A percentile compares a stretch with the other conserved stretches of the same genome.
These are phyloP conservation scores for Sporisorium iseilematis-ciliati DNA, from an alignment of 1,284 basidiomycete species.

Conservation along the genomic window DNA sequence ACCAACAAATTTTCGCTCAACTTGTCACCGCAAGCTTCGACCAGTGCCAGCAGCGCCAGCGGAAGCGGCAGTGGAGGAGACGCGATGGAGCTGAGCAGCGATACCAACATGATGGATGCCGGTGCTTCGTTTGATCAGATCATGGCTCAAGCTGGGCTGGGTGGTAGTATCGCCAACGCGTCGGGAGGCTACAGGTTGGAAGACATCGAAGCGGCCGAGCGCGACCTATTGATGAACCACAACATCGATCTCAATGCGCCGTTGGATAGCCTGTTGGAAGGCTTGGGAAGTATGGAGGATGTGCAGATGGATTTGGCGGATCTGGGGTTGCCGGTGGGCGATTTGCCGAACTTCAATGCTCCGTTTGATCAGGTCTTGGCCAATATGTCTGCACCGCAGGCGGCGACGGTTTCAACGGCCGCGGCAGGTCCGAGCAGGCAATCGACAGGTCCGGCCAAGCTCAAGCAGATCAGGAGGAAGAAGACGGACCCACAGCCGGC, in stretches of 20 bases:
- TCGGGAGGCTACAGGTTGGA: slow-evolving; percentile 44
- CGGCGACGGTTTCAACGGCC: not conserved
- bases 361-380: slow-evolving; percentile 39
- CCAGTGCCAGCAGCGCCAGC: slow-evolving; percentile 8
- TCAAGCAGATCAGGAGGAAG: slow-evolving; percentile 43
- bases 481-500: slow-evolving; percentile 46
- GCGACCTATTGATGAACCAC: slow-evolving; percentile 49
- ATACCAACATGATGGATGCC: slow-evolving; percentile 19
- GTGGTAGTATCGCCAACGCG: slow-evolving; percentile 9
- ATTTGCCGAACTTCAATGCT: slow-evolving; percentile 48
- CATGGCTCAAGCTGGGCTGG: slow-evolving; percentile 33
- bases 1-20: slow-evolving; percentile 47
- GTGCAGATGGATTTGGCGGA: slow-evolving; percentile 51
- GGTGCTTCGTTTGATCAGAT: slow-evolving; percentile 36
- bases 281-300: slow-evolving; percentile 49
- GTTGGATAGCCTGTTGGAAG: slow-evolving; percentile 49
- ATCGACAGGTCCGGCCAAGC: slow-evolving; percentile 22
- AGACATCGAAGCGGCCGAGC: slow-evolving; percentile 55
- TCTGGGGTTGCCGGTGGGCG: slow-evolving; percentile 28
- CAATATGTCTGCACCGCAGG: slow-evolving; percentile 9
- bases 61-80: slow-evolving; percentile 4
- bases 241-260: slow-evolving; percentile 57
- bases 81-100: slow-evolving; percentile 15
- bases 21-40: slow-evolving; percentile 29
- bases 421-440: slow-evolving; percentile 19